Evolutionary conservation across 495 filamentous ascomycete genomes (phyloP).

Genomic region (Lepraria neglecta): DNA sequence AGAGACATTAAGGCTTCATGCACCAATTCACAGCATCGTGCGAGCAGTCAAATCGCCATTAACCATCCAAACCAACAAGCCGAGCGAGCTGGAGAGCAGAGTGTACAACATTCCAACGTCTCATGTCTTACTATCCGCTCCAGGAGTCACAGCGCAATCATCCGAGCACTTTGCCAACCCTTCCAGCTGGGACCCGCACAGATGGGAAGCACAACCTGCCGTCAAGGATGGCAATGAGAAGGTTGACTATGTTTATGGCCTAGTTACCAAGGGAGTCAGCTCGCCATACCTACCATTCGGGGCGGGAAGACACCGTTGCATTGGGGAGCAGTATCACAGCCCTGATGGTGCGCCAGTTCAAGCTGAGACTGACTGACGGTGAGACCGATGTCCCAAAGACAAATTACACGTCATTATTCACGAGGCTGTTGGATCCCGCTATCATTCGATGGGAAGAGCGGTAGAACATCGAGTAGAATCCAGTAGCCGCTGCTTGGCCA

Average conservation of each 20-base stretch:
- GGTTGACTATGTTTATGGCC: conserved; percentile 45
- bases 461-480: neutral
- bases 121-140: conserved; percentile 45
- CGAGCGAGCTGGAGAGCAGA: conserved; percentile 7
- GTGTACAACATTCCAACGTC: conserved; percentile 41
- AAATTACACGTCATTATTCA: conserved; percentile 2
- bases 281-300: conserved; percentile 54
- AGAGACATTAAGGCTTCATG: conserved; percentile 57
- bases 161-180: conserved; percentile 43
- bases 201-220: conserved; percentile 39
- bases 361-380: conserved; percentile 28
- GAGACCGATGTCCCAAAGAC: neutral
- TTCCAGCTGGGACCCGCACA: conserved; percentile 47
- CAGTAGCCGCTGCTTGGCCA: neutral
- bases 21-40: conserved; percentile 60
- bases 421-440: neutral
- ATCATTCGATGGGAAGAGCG: neutral
- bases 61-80: conserved; percentile 19
- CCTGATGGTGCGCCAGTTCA: conserved; percentile 43
- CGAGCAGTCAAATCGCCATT: conserved; percentile 56
- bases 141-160: conserved; percentile 43
- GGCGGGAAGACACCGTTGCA: conserved; percentile 51
- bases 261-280: conserved; percentile 46
- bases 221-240: conserved; percentile 39
- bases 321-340: conserved; percentile 51